Evolutionary conservation across 768 basidiomycete species (phyloP).

Genomic region (Leccinellum rugosiceps): DNA sequence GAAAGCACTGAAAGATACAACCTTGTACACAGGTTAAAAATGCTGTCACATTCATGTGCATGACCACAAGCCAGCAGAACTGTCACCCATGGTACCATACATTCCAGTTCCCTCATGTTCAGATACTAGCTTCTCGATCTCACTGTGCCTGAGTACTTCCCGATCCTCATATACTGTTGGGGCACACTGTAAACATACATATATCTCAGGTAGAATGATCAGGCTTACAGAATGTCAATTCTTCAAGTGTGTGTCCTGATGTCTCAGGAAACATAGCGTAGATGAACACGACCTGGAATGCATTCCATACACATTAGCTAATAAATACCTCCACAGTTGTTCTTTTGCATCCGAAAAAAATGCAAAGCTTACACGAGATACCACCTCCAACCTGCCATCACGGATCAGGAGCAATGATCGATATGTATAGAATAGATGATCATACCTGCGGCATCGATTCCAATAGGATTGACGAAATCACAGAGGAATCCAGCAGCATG

Average conservation of each 20-base stretch:
- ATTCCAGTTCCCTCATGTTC: not conserved
- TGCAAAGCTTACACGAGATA: conserved; percentile 5
- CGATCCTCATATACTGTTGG: not conserved
- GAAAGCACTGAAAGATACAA: no score
- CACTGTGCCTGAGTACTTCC: not conserved
- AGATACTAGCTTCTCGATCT: not conserved
- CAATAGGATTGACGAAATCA: conserved; percentile 12
- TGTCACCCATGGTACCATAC: not conserved
- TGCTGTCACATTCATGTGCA: no score
- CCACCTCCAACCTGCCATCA: conserved; percentile 8
- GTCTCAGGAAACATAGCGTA: conserved; percentile 20
- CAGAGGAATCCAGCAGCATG: conserved; percentile 28
- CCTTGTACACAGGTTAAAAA: no score
- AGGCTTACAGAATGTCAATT: conserved; percentile 15
- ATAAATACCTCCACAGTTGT: not conserved
- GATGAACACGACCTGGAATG: conserved; percentile 12
- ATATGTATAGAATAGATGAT: not conserved
- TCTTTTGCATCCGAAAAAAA: not conserved
- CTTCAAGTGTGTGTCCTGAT: conserved; percentile 18
- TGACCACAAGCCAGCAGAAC: not conserved
- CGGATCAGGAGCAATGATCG: not conserved
- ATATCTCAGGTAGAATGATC: not conserved
- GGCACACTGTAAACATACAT: not conserved
- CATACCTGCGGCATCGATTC: conserved; percentile 3
- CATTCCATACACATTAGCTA: conserved; percentile 19